These are phyloP conservation scores for Tolypocladium guangdongense DNA, from an alignment of 2,329 filamentous ascomycete species.

Conservation along the genomic window DNA sequence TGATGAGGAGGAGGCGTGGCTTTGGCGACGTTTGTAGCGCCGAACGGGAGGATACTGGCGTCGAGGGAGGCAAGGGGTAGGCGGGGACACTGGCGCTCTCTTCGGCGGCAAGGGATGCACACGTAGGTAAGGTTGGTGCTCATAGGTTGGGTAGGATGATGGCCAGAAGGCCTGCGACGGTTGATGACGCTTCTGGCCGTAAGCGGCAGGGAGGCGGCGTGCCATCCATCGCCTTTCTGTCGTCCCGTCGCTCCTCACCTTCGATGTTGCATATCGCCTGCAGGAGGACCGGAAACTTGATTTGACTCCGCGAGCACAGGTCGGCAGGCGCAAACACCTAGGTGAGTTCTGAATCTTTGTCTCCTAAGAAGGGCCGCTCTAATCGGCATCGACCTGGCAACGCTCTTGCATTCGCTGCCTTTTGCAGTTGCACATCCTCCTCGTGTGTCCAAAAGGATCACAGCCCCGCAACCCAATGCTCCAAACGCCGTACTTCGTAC, in stretches of 20 bases:
- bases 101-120: neutral
- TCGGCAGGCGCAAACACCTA: neutral
- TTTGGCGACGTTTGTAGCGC: neutral
- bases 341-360: neutral
- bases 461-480: neutral
- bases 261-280: neutral
- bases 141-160: neutral
- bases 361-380: neutral
- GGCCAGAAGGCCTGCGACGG: neutral
- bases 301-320: neutral
- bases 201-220: neutral
- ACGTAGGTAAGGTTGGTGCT: neutral
- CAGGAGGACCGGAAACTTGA: neutral
- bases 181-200: neutral
- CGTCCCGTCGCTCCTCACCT: neutral
- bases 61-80: neutral
- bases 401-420: neutral
- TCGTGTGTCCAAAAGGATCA: neutral
- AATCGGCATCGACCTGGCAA: neutral
- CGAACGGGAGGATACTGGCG: neutral
- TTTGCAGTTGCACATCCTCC: neutral
- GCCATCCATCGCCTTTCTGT: neutral
- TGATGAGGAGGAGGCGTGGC: neutral
- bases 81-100: neutral
- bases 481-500: constrained; percentile 12